A percentile compares a stretch with the other conserved stretches of the same genome.
phyloP scores from a whole-genome alignment of 2,329 filamentous ascomycete species.

The Clonostachys rosea region DNA sequence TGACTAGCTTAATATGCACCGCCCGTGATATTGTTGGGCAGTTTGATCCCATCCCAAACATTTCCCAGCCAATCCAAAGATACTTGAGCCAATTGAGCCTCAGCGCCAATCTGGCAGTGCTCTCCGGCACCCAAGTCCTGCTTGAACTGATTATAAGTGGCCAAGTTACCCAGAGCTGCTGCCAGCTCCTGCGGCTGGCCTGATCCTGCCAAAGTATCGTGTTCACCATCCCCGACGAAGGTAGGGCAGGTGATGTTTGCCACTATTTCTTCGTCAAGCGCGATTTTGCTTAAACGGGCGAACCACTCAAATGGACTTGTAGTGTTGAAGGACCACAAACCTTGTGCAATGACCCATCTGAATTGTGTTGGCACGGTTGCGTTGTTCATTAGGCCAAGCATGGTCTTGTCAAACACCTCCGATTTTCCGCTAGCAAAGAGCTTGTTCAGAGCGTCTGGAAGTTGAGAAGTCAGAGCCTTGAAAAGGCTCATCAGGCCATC shows the following conservation, averaged over 20 bases:
- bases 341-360: conserved; percentile 16
- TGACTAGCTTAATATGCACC: too few relatives aligned
- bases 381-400: too few relatives aligned
- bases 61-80: too few relatives aligned
- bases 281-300: conserved; percentile 7
- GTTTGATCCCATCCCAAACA: too few relatives aligned
- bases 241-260: conserved; percentile 15
- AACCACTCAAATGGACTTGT: conserved; percentile 12
- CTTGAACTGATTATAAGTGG: conserved; percentile 3
- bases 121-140: conserved; percentile 5
- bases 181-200: conserved; percentile 7
- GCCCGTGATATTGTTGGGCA: too few relatives aligned
- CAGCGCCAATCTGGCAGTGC: conserved; percentile 9
- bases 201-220: conserved; percentile 7
- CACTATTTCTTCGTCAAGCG: conserved; percentile 5
- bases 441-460: conserved; percentile 3
- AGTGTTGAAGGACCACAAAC: conserved; percentile 16
- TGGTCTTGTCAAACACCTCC: too few relatives aligned
- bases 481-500: conserved; percentile 27
- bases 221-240: conserved; percentile 9
- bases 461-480: conserved; percentile 1
- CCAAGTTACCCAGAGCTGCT: conserved; percentile 4
- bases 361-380: conserved; percentile 5
- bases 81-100: background rate
- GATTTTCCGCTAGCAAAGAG: background rate